Evolutionary conservation across 2,329 filamentous ascomycete genomes (phyloP), one percentile per base, ranked within the genome.

Genomic region (Gaeumannomyces sp.): DNA sequence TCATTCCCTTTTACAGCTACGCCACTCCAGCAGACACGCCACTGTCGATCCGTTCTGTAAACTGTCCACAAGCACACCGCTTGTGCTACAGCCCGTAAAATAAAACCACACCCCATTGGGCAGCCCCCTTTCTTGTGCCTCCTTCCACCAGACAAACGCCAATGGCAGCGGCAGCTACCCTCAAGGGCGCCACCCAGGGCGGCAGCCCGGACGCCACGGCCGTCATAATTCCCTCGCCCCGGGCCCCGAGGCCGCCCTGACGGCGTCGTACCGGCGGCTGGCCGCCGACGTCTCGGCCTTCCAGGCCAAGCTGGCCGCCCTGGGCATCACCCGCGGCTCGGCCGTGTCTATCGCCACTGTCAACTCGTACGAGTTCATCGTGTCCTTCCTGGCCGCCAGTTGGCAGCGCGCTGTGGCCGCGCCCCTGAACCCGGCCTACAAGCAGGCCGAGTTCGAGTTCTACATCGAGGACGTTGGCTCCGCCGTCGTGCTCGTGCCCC

Each of bases 361-460:
- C 66, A 96, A 96, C 79, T 92, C 89, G 64, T 93, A 92, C 77
- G 91, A 93, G 76, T 95, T 96, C 78, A 90, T 96, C 73, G 87
- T 95, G 65, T 88, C 91, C 2, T 96, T 96, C 77, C 84, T 96
- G 59, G 92, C 91, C n/a, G 84, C 88, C 25, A 86, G 91, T n/a
- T 92, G 89, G 86, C 92, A 95, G 79, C 85, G 92, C 71, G 90
- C 83, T 35, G 89, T 95, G 70, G 92, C 92, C 10, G 92, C 92
- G 3, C 92, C 92, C n/a, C 80, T 96, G 69, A 96, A 96, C 76
- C 87, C 92, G 57, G 89, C 88, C 59, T 96, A 96, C 81, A 96
- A 93, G 79, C 91, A 95, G 77, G 88, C 88, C 65, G 92, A 96
- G 76, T 95, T 94, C 74, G 92, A 95, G 75, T 96, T 96, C 77